These are phyloP conservation scores for Trichocladium uniseriatum DNA, from an alignment of 495 filamentous ascomycete genomes.

Conservation along the genomic window DNA sequence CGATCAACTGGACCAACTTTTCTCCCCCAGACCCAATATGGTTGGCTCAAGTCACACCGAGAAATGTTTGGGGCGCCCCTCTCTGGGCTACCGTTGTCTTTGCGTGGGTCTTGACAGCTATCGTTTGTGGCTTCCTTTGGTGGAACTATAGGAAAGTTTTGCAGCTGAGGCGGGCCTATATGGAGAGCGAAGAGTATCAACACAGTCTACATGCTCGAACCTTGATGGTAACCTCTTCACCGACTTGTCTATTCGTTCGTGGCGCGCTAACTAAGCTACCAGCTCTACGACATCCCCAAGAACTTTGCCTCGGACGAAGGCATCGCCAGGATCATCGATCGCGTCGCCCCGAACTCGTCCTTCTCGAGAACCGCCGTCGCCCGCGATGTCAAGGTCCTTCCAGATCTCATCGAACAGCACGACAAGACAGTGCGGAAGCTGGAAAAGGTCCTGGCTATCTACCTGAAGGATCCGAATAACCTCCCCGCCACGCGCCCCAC, in stretches of 20 bases:
- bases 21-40: slow-evolving; percentile 42
- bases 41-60: slow-evolving; percentile 44
- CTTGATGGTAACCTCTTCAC: slow-evolving; percentile 53
- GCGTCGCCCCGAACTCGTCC: slow-evolving; percentile 62
- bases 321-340: slow-evolving; percentile 67
- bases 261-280: slow-evolving; percentile 12
- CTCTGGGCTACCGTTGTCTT: slow-evolving; percentile 78
- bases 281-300: slow-evolving; percentile 79
- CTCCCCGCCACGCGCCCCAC: slow-evolving; percentile 70
- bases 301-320: slow-evolving; percentile 72
- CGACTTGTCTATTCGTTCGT: not conserved
- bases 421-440: slow-evolving; percentile 69
- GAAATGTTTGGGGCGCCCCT: slow-evolving; percentile 44
- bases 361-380: slow-evolving; percentile 75
- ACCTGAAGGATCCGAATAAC: slow-evolving; percentile 75
- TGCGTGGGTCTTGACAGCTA: slow-evolving; percentile 68
- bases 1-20: slow-evolving; percentile 59
- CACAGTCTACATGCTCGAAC: slow-evolving; percentile 81
- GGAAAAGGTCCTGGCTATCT: slow-evolving; percentile 76
- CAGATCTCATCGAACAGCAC: slow-evolving; percentile 75
- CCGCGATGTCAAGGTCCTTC: slow-evolving; percentile 82
- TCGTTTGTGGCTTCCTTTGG: slow-evolving; percentile 78
- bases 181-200: slow-evolving; percentile 83
- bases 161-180: slow-evolving; percentile 64
- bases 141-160: slow-evolving; percentile 72